Percentiles rank a stretch among this genome's conserved stretches.
These are phyloP conservation scores for Penicillium brasilianum DNA, from an alignment of 2,329 filamentous ascomycete species.

Conservation along the genomic window DNA sequence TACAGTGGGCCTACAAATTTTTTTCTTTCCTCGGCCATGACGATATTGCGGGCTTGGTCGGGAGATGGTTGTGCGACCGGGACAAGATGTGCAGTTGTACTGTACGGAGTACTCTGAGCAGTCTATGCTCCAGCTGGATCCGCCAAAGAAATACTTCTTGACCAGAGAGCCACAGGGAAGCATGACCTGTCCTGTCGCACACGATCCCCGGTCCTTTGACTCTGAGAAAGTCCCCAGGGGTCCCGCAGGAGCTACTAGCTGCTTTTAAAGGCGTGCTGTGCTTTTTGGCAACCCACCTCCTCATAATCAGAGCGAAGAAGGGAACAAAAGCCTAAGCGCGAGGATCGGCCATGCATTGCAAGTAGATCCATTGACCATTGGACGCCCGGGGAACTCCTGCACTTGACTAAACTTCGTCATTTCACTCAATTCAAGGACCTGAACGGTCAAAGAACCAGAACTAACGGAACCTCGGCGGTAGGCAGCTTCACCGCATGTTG, in stretches of 20 bases:
- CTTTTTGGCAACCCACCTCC: neutral
- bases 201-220: neutral
- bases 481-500: conserved; percentile 33
- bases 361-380: neutral
- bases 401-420: neutral
- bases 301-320: neutral
- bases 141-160: neutral
- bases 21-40: conserved; percentile 5
- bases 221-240: neutral
- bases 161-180: neutral
- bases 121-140: neutral
- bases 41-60: neutral
- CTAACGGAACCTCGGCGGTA: conserved; percentile 20
- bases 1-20: neutral
- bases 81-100: conserved; percentile 4
- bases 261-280: neutral
- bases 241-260: neutral
- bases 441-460: neutral
- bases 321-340: neutral
- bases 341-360: conserved; percentile 12
- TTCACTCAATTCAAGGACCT: neutral
- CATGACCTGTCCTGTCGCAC: neutral
- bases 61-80: conserved; percentile 7
- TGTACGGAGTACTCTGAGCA: neutral
- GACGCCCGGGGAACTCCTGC: conserved; percentile 1